These are phyloP conservation scores for Aureobasidium sp. DNA, from an alignment of 2,329 filamentous ascomycete species.

Conservation along the genomic window DNA sequence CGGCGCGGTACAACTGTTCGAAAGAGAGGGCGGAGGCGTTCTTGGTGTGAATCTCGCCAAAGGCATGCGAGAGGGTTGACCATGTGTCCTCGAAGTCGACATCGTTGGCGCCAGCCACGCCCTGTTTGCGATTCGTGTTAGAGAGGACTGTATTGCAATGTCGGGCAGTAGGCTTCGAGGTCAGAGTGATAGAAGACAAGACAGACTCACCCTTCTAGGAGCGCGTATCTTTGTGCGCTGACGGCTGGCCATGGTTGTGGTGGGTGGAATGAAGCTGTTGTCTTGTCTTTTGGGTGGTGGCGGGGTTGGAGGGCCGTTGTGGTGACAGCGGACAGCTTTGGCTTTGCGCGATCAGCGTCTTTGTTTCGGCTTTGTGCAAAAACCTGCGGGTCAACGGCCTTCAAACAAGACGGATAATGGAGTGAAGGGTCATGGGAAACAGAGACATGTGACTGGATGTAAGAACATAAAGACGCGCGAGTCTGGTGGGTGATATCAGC, in stretches of 20 bases:
- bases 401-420: not conserved
- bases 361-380: not conserved
- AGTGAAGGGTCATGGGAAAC: not conserved
- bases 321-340: conserved; percentile 8
- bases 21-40: conserved; percentile 87
- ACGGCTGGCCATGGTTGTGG: conserved; percentile 2
- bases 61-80: conserved; percentile 64
- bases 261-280: not conserved
- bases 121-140: conserved; percentile 32
- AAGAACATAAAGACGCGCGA: not conserved
- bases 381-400: not conserved
- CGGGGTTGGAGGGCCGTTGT: conserved; percentile 5
- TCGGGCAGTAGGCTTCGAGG: not conserved
- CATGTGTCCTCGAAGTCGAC: conserved; percentile 83
- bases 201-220: conserved; percentile 53
- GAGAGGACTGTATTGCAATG: not conserved
- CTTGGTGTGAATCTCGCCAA: conserved; percentile 83
- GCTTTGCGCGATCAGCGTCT: conserved; percentile 3
- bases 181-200: not conserved
- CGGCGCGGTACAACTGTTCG: conserved; percentile 87
- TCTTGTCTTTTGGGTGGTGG: not conserved
- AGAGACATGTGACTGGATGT: not conserved
- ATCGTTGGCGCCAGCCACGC: conserved; percentile 47
- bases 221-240: conserved; percentile 50
- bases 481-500: not conserved